Conservation (phyloP, 2,329 filamentous ascomycete species). For the Aspergillus cejpii region DNA sequence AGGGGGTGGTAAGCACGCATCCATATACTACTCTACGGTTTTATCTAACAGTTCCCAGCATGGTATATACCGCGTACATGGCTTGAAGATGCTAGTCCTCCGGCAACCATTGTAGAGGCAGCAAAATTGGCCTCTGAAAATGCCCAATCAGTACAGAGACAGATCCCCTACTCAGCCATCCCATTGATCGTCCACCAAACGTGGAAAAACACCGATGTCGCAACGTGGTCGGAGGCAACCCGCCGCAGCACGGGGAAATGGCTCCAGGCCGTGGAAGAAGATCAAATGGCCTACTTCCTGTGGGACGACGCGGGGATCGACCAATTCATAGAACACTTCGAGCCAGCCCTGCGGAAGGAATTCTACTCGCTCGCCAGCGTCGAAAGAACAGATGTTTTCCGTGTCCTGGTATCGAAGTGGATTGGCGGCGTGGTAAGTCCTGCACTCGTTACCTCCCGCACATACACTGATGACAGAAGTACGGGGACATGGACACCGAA, state of each 20-base stretch:
- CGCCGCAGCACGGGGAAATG: slow-evolving; percentile 25
- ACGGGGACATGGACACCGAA: slow-evolving; percentile 30
- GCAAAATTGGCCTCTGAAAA: slow-evolving; percentile 20
- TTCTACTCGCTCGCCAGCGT: slow-evolving; percentile 23
- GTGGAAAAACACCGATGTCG: slow-evolving; percentile 24
- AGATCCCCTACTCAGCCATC: slow-evolving; percentile 22
- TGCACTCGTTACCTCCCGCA: background rate
- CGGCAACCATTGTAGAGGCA: slow-evolving; percentile 22
- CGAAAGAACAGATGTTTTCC: slow-evolving; percentile 30
- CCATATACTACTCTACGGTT: background rate
- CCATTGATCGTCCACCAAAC: slow-evolving; percentile 32
- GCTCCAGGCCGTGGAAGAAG: slow-evolving; percentile 18
- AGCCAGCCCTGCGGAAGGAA: slow-evolving; percentile 18
- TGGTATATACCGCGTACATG: slow-evolving; percentile 12
- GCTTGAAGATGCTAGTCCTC: background rate
- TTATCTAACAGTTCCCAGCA: background rate
- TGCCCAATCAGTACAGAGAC: slow-evolving; percentile 8
- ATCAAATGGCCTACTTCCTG: slow-evolving; percentile 29
- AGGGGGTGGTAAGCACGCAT: background rate
- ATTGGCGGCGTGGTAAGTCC: slow-evolving; percentile 16
- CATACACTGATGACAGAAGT: slow-evolving; percentile 13
- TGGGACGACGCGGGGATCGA: slow-evolving; percentile 30
- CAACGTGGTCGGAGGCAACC: slow-evolving; percentile 23
- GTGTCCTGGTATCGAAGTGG: slow-evolving; percentile 28
- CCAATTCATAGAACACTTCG: slow-evolving; percentile 23